Base-by-base conservation (phyloP, 2,329 filamentous ascomycete species). In the Elsinoe perseae region DNA sequence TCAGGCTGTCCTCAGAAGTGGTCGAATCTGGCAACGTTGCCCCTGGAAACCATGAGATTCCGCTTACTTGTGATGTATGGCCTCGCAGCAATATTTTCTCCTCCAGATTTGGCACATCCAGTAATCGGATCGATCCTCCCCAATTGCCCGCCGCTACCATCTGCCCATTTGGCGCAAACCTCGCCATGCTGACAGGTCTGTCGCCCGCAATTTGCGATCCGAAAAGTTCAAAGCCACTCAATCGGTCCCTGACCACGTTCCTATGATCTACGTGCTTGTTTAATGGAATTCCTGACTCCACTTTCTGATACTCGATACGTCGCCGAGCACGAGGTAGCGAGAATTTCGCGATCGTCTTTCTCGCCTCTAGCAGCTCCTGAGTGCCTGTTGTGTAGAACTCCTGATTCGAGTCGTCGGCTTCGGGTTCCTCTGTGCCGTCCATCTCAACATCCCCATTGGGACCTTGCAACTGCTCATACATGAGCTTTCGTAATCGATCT, bases 361-460 rank as follows among this genome's bases (percentile, higher is more conserved):
- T 80, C 1, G 89, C 88, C 52, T 86, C 77, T 3, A 95, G 73
- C 21, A 98, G 76, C 38, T 85, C 84, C 3, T 81, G 77, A 1
- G 84, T 82, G 2, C 93, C 93, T 64, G 87, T 81, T 0, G 92
- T 95, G 69, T 96, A 98, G 70, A 96, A 98, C 64, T 98, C 93
- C 66, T 97, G 90, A 62, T 95, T 87, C 63, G 85, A 83, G 54
- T 91, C 88, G 2, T 78, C 84, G 3, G 81, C 82, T 1, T 82
- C 81, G 12, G 32, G 5, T 0, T 75, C 78, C 16, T 70, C 73
- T 6, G 66, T 66, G 14, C 71, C 70, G 12, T 65, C 68, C 57
- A 84, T 84, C 43, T 75, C 73, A 18, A 75, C 66, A 67, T 88
- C 85, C 42, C 21, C 70, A 20, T 62, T 74, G 2, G 62, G 75